phyloP scores from a whole-genome alignment of 177 flowering plant species.

The Telopea speciosissima region DNA sequence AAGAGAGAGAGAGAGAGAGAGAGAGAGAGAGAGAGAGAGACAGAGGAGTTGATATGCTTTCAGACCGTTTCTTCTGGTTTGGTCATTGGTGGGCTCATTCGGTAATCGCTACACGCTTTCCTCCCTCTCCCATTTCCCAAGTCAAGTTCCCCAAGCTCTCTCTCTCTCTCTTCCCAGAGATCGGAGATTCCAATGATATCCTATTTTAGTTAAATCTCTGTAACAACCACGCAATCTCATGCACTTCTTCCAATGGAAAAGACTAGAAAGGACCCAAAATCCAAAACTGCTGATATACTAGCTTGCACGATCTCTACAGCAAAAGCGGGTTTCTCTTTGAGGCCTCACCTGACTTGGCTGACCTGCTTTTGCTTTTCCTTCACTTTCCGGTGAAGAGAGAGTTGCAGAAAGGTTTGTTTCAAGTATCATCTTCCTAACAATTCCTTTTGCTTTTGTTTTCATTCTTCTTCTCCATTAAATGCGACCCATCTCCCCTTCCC shows the following conservation, averaged over 20 bases:
- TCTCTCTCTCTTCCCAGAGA: not conserved
- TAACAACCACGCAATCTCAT: constrained; percentile 28
- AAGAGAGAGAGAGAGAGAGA: no score
- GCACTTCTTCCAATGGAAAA: not conserved
- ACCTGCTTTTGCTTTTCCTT: constrained; percentile 16
- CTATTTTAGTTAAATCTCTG: not conserved
- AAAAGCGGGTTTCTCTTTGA: not conserved
- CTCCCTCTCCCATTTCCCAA: no score
- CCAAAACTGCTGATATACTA: constrained; percentile 11
- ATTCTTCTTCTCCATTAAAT: not conserved
- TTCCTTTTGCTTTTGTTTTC: not conserved
- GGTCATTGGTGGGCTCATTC: no score
- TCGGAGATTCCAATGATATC: not conserved
- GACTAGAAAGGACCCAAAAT: constrained; percentile 6
- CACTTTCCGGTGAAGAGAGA: constrained; percentile 22
- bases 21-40: no score
- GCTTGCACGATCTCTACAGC: constrained; percentile 46
- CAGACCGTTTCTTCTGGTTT: no score
- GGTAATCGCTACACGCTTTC: no score
- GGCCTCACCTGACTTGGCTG: no score
- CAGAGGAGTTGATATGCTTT: no score
- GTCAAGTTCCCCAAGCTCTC: not conserved
- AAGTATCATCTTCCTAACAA: no score
- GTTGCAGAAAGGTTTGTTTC: constrained; percentile 15
- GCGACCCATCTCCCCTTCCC: not conserved